phyloP scores from a whole-genome alignment of 2,329 filamentous ascomycete genomes.

The Piedraia hortae region DNA sequence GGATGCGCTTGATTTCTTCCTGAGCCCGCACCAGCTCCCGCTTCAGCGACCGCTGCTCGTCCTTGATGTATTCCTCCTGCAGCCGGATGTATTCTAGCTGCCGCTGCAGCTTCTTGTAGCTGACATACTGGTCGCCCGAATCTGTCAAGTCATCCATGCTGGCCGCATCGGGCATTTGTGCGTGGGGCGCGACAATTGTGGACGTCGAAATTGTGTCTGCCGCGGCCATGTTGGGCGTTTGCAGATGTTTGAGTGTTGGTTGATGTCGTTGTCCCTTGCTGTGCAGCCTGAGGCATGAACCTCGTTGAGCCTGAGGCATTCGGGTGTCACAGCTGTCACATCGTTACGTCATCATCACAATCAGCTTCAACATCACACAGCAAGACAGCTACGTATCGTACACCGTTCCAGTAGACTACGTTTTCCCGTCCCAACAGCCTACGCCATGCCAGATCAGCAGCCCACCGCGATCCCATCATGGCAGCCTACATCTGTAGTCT shows the following conservation, averaged over 20 bases:
- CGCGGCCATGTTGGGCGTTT: slow-evolving; percentile 41
- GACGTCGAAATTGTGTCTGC: slow-evolving; percentile 57
- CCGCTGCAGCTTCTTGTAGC: slow-evolving; percentile 83
- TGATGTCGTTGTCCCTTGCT: too few relatives aligned
- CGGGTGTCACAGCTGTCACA: too few relatives aligned
- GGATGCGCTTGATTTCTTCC: slow-evolving; percentile 98
- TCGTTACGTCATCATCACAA: too few relatives aligned
- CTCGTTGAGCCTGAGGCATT: too few relatives aligned
- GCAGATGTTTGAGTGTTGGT: neutral
- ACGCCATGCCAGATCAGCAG: too few relatives aligned
- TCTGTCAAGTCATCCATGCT: slow-evolving; percentile 65
- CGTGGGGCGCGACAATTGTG: slow-evolving; percentile 47
- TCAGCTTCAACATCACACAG: too few relatives aligned
- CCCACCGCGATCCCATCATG: too few relatives aligned
- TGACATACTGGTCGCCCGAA: slow-evolving; percentile 75
- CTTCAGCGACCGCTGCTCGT: slow-evolving; percentile 96
- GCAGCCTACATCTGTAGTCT: too few relatives aligned
- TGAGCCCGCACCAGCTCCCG: slow-evolving; percentile 88
- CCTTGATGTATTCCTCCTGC: slow-evolving; percentile 99
- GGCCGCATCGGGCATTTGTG: slow-evolving; percentile 41
- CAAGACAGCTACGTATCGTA: too few relatives aligned
- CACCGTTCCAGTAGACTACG: too few relatives aligned
- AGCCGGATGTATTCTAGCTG: slow-evolving; percentile 93
- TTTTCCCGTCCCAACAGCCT: too few relatives aligned
- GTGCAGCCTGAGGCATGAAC: too few relatives aligned